Conservation (phyloP, 2,329 filamentous ascomycete species). For the Thelonectria blattea region DNA sequence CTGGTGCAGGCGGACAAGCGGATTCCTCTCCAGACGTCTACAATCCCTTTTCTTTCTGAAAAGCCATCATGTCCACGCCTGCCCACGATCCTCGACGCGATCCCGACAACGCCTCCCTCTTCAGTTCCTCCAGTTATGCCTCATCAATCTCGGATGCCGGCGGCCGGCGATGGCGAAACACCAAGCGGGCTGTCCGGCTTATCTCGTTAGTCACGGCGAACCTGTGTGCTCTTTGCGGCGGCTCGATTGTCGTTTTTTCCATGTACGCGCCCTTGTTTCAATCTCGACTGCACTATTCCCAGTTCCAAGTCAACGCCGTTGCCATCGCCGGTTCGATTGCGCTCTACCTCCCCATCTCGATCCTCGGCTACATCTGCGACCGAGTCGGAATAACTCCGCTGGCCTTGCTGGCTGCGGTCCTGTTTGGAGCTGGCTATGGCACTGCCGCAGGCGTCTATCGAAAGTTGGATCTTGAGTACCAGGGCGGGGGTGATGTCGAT, state of each 20-base stretch:
- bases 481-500: slow-evolving; percentile 48
- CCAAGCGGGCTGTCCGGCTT: slow-evolving; percentile 46
- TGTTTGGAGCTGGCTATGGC: slow-evolving; percentile 84
- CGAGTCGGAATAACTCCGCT: slow-evolving; percentile 81
- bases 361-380: slow-evolving; percentile 92
- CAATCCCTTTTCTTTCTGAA: not conserved
- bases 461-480: slow-evolving; percentile 55
- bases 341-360: slow-evolving; percentile 89
- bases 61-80: slow-evolving; percentile 30
- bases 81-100: slow-evolving; percentile 27
- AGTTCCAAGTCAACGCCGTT: slow-evolving; percentile 90
- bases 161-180: slow-evolving; percentile 34
- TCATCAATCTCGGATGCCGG: slow-evolving; percentile 30
- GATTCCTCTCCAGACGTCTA: not conserved
- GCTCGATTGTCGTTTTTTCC: slow-evolving; percentile 91
- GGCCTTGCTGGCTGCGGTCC: slow-evolving; percentile 70
- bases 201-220: slow-evolving; percentile 62
- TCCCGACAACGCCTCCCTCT: slow-evolving; percentile 34
- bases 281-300: slow-evolving; percentile 82
- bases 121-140: slow-evolving; percentile 34
- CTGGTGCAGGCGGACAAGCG: not conserved
- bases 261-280: slow-evolving; percentile 93
- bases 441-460: slow-evolving; percentile 81
- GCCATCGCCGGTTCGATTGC: slow-evolving; percentile 86
- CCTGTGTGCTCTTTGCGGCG: slow-evolving; percentile 74